Evolutionary conservation across 148 eudicot genomes (phyloP), one percentile per base, ranked within the genome.

Genomic region (Rhododendron henanense): DNA sequence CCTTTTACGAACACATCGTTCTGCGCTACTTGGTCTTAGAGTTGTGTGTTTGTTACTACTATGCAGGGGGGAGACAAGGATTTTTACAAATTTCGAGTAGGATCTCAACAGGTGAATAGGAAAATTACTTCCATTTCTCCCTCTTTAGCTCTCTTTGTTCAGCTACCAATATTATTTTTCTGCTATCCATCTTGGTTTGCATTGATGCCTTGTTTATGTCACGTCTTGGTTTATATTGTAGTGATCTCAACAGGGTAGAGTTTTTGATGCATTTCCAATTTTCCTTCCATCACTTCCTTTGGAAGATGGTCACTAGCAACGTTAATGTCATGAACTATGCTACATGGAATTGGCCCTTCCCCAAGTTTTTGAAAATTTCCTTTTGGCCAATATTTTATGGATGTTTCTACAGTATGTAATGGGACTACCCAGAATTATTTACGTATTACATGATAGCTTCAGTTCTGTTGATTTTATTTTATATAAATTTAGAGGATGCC

Each of bases 41-140:
- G 48, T 55, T 35, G 47, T 85, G 57, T 69, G 39, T 81, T 77
- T 53, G 8, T 86, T 88, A 48, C 76, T 57, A 37, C 76, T 88
- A 33, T 90, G 86, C 92, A 96, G 99, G 99, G 99, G 51, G 93
- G 87, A 87, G 98, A 96, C 57, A 95, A 95, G 86, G 95, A 91
- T n/a, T 96, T 93, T 86, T 96, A 91, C 93, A 95, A 93, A 89
- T 96, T 96, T 87, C 93, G 82, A 90, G 47, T 96, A 79, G 99
- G 99, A 87, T 93, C 94, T 31, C 94, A 94, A 75, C 93, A 95
- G 96, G 98, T 95, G 84, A 82, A 61, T 63, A 7, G 35, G 50
- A 23, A 63, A 82, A 82, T 5, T 37, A 83, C 23, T 82, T 82
- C 39, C 59, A n/a, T 65, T 14, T 61, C n/a, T 47, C 15, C 6